Percentiles rank a stretch among this genome's conserved stretches.
These are phyloP conservation scores for Didymella glomerata DNA, from an alignment of 2,329 filamentous ascomycete species.

Conservation along the genomic window DNA sequence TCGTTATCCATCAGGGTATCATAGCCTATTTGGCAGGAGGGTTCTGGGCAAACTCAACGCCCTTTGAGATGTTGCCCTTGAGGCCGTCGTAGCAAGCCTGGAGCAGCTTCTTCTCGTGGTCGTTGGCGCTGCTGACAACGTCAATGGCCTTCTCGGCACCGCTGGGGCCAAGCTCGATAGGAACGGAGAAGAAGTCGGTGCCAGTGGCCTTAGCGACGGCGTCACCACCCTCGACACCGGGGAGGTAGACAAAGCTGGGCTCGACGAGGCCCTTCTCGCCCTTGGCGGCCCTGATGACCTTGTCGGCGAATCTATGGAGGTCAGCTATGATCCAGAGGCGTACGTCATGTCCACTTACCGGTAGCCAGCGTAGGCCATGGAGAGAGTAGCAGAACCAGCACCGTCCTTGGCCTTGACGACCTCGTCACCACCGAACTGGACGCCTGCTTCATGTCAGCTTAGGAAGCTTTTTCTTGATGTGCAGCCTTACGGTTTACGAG, in stretches of 20 bases:
- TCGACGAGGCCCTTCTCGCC: constrained; percentile 94
- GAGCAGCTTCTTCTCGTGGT: constrained; percentile 89
- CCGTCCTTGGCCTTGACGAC: constrained; percentile 96
- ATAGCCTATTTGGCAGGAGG: constrained; percentile 63
- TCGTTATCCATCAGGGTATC: constrained; percentile 24
- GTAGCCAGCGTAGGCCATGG: constrained; percentile 96
- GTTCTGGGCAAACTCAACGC: constrained; percentile 87
- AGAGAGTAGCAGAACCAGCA: constrained; percentile 87
- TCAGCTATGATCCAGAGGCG: constrained; percentile 18
- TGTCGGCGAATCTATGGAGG: constrained; percentile 81
- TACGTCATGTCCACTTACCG: constrained; percentile 64
- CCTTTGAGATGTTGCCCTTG: constrained; percentile 93
- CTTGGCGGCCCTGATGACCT: constrained; percentile 85
- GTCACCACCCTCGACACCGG: constrained; percentile 86
- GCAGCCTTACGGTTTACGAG: constrained; percentile 79
- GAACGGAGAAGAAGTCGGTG: constrained; percentile 92
- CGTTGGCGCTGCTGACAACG: constrained; percentile 77
- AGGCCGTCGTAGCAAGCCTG: constrained; percentile 78
- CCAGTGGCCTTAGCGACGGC: constrained; percentile 85
- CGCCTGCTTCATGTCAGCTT: constrained; percentile 57
- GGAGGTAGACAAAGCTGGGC: constrained; percentile 95
- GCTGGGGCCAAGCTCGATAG: constrained; percentile 86
- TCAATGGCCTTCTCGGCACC: constrained; percentile 88
- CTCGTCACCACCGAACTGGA: constrained; percentile 98
- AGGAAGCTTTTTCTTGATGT: background rate